Evolutionary conservation across 1,284 basidiomycete genomes (phyloP).

Genomic region (Ceratobasidium sp.): DNA sequence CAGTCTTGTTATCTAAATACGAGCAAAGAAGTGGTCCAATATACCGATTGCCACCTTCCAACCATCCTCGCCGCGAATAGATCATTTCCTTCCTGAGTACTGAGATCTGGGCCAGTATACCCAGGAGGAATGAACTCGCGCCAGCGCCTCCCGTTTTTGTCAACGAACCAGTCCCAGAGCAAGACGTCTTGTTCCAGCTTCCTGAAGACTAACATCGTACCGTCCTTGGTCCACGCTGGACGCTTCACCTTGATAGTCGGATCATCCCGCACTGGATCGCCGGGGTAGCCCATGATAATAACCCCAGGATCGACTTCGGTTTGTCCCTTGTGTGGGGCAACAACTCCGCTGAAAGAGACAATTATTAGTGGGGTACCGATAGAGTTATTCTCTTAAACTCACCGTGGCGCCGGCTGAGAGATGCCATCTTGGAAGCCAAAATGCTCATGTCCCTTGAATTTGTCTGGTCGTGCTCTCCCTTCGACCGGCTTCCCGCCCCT

Average conservation of each 20-base stretch:
- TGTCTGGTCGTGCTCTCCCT: slow-evolving; percentile 24
- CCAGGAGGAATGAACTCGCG: slow-evolving; percentile 1
- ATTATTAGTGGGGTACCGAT: neutral
- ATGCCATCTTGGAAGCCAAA: slow-evolving; percentile 47
- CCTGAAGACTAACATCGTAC: slow-evolving; percentile 57
- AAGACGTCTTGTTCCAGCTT: slow-evolving; percentile 57
- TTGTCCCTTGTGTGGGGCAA: slow-evolving; percentile 12
- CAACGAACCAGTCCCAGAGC: slow-evolving; percentile 51
- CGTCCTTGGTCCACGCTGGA: slow-evolving; percentile 54
- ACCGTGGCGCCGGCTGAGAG: slow-evolving; percentile 45
- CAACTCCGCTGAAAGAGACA: neutral
- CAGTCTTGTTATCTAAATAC: no score
- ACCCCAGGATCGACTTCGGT: slow-evolving; percentile 36
- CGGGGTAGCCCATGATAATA: slow-evolving; percentile 42
- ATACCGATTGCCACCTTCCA: slow-evolving; percentile 52
- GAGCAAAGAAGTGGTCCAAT: no score
- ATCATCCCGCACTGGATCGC: slow-evolving; percentile 30
- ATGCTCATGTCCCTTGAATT: slow-evolving; percentile 42
- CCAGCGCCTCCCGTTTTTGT: slow-evolving; percentile 41
- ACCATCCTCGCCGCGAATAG: slow-evolving; percentile 54
- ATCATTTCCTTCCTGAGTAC: slow-evolving; percentile 47
- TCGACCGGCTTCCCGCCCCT: neutral
- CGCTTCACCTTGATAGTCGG: slow-evolving; percentile 37
- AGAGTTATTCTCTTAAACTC: neutral
- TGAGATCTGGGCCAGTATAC: neutral